These are phyloP conservation scores for Yamadazyma songkhlaensis DNA, from an alignment of 1,139 yeast species.

Conservation along the genomic window DNA sequence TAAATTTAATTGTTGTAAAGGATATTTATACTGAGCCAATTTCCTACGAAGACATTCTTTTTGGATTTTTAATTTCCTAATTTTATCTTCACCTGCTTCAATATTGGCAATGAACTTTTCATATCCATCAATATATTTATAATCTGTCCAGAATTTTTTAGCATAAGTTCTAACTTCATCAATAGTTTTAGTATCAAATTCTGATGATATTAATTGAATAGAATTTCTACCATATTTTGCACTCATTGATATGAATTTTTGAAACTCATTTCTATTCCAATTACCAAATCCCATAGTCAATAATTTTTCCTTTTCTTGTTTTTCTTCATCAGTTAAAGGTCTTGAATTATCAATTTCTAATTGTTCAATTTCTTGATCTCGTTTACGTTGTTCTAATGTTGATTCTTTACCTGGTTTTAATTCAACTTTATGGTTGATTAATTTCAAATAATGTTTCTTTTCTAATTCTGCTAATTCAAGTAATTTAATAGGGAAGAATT, in stretches of 20 bases:
- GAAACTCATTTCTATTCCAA: conserved; percentile 74
- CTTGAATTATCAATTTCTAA: conserved; percentile 62
- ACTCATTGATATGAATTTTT: conserved; percentile 57
- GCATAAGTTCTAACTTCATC: conserved; percentile 71
- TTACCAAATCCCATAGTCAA: conserved; percentile 57
- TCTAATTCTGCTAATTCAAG: conserved; percentile 66
- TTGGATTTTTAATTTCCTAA: conserved; percentile 54
- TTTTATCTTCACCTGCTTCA: conserved; percentile 74
- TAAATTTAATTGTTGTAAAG: conserved; percentile 61
- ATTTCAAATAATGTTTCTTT: conserved; percentile 55
- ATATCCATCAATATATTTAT: conserved; percentile 66
- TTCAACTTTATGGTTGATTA: conserved; percentile 48
- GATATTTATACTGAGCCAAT: conserved; percentile 56
- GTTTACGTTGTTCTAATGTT: conserved; percentile 42
- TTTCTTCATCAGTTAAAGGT: conserved; percentile 69
- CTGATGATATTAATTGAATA: conserved; percentile 56
- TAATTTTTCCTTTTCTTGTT: conserved; percentile 51
- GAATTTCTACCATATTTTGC: conserved; percentile 71
- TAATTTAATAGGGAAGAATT: conserved; percentile 62
- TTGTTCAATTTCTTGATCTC: conserved; percentile 58
- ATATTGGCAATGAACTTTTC: conserved; percentile 66
- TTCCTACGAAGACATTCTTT: conserved; percentile 68
- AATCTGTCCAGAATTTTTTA: conserved; percentile 62
- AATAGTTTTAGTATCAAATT: conserved; percentile 61
- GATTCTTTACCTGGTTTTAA: conserved; percentile 41